Percentiles rank a stretch among this genome's conserved stretches.
Evolutionary conservation across 2,329 filamentous ascomycete species (phyloP).

Genomic region (Bimuria novae-zelandiae): DNA sequence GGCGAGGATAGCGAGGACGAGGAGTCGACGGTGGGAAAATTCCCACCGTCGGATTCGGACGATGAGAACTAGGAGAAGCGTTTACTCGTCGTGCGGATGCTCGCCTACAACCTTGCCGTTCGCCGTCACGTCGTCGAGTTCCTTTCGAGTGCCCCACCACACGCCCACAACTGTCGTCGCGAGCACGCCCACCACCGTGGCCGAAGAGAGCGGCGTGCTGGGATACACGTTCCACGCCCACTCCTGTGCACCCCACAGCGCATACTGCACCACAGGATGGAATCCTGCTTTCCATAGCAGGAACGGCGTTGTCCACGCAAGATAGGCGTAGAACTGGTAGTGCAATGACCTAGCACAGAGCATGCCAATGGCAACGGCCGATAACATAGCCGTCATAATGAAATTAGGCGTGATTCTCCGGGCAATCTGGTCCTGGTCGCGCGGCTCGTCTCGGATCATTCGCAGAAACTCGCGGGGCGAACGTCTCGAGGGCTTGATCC

Average conservation of each 20-base stretch:
- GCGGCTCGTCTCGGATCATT: constrained; percentile 51
- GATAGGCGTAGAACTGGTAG: constrained; percentile 94
- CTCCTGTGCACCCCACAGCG: constrained; percentile 78
- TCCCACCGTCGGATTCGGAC: constrained; percentile 82
- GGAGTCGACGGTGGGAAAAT: constrained; percentile 78
- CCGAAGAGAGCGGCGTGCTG: constrained; percentile 70
- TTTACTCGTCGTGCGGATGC: constrained; percentile 41
- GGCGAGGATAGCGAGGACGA: constrained; percentile 72
- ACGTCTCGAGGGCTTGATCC: constrained; percentile 71
- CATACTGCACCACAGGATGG: constrained; percentile 69
- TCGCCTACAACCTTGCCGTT: constrained; percentile 20
- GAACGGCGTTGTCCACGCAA: constrained; percentile 87
- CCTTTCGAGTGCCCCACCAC: constrained; percentile 60
- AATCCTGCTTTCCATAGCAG: constrained; percentile 79
- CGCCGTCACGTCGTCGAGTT: constrained; percentile 44
- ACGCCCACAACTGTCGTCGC: constrained; percentile 67
- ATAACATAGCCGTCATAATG: constrained; percentile 75
- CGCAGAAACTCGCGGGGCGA: constrained; percentile 60
- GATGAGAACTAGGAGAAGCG: constrained; percentile 51
- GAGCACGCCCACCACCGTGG: constrained; percentile 71
- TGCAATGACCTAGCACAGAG: constrained; percentile 87
- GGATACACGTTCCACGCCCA: constrained; percentile 95
- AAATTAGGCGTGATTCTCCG: constrained; percentile 70
- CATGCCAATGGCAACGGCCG: constrained; percentile 77
- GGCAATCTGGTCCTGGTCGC: constrained; percentile 61